Evolutionary conservation across 176 grass and related monocot genomes (phyloP), one percentile per base, ranked within the genome.

Genomic region (Raddia guianensis): DNA sequence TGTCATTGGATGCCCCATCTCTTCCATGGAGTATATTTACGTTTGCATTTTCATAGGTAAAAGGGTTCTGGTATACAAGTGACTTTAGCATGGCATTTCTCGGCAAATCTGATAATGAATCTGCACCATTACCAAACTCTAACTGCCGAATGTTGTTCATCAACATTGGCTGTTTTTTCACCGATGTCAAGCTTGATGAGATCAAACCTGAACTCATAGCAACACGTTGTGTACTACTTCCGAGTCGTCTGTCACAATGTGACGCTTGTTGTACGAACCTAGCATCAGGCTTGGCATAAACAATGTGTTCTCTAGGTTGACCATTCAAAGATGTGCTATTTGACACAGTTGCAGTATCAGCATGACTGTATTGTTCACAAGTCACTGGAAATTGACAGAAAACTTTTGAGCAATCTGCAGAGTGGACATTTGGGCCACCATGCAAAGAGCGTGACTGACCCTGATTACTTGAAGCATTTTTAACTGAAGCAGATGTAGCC

Each of bases 401-500:
- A 49, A 35, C 32, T 46, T 64, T 78, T 72, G 79, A 87, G 84
- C 14, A 40, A 54, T 15, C 70, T 64, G 49, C 76, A 55, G 63
- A 5, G 59, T 80, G 65, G 16, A 72, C 50, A 64, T 80, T 84
- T 49, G 71, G 60, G 46, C 21, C 12, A 40, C 55, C 84, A 75
- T 66, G 67, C 42, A 75, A 84, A 71, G 81, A 35, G 49, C 58
- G 72, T 10, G 45, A 73, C n/a, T 88, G 83, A 71, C 63, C 54
- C 60, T 73, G 79, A 18, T 34, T 74, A 53, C 43, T 82, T 19
- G 45, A 79, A 86, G n/a, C 20, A 63, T 76, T 89, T 71, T 80
- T 76, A 68, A 49, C 74, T 32, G 84, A 85, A 90, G 84, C 68
- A 84, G 91, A 86, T 53, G 55, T 49, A 84, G 88, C 66, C 72